Conservation (phyloP, 805 yeast species). For the Kodamaea kakaduensis region DNA sequence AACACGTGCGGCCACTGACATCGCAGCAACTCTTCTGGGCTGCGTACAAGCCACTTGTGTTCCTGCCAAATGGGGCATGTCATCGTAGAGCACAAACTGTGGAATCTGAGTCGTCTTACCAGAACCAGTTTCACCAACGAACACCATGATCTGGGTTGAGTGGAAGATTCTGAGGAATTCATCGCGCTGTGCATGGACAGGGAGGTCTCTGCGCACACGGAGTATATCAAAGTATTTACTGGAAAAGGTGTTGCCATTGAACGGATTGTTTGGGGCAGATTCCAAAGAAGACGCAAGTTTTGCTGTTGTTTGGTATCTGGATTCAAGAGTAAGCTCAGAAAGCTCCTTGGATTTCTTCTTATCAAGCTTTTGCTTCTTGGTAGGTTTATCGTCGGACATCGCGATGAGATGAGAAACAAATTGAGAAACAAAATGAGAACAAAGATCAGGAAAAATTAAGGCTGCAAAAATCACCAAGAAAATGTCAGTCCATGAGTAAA, state of each 20-base stretch:
- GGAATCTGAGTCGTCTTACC: conserved; percentile 99
- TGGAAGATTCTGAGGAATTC: conserved; percentile 86
- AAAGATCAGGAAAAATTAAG: background rate
- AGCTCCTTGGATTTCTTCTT: conserved; percentile 20
- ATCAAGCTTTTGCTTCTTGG: conserved; percentile 44
- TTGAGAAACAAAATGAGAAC: conserved; percentile 1
- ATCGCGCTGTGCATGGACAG: conserved; percentile 89
- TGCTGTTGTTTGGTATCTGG: conserved; percentile 64
- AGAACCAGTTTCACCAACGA: conserved; percentile 98
- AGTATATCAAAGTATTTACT: conserved; percentile 74
- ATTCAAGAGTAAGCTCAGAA: conserved; percentile 22
- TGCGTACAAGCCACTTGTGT: conserved; percentile 92
- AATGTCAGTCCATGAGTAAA: too few species aligned
- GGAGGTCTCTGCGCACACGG: conserved; percentile 75
- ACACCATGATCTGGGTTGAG: conserved; percentile 88
- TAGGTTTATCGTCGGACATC: conserved; percentile 36
- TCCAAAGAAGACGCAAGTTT: conserved; percentile 58
- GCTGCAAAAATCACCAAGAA: too few species aligned
- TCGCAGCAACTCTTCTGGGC: conserved; percentile 98
- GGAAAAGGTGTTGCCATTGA: conserved; percentile 64
- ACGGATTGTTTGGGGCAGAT: conserved; percentile 63
- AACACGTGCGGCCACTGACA: conserved; percentile 96
- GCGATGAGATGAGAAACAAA: conserved; percentile 7
- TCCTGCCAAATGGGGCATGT: conserved; percentile 81
- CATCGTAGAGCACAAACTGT: conserved; percentile 89